Conservation (phyloP, 73 alveolate genomes). For the Paramecium caudatum region DNA sequence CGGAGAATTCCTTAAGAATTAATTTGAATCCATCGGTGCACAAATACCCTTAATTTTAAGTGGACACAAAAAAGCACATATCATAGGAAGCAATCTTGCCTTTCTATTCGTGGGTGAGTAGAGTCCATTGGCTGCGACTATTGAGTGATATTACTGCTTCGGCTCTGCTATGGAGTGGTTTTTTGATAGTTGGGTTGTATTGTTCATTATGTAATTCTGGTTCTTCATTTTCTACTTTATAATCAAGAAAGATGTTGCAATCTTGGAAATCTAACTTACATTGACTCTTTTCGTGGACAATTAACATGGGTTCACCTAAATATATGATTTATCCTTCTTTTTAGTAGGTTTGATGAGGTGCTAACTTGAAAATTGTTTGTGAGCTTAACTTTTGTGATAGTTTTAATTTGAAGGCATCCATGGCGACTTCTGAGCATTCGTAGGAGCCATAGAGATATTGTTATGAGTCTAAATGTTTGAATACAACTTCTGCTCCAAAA, state of each 20-base stretch:
- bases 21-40: background rate
- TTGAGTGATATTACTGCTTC: slow-evolving; percentile 7
- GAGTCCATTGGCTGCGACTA: slow-evolving; percentile 16
- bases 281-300: slow-evolving; percentile 49
- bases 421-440: slow-evolving; percentile 54
- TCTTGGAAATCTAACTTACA: slow-evolving; percentile 37
- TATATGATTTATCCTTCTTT: background rate
- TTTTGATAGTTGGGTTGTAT: background rate
- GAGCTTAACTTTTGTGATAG: background rate
- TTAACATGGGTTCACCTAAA: slow-evolving; percentile 9
- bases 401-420: slow-evolving; percentile 59
- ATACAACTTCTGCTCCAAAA: slow-evolving; percentile 64
- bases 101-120: slow-evolving; percentile 14
- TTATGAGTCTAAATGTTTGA: slow-evolving; percentile 25
- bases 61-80: background rate
- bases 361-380: background rate
- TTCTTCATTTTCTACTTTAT: background rate
- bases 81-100: slow-evolving; percentile 16
- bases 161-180: background rate
- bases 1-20: background rate
- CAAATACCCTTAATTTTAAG: background rate
- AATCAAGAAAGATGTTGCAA: slow-evolving; percentile 35
- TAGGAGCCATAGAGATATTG: slow-evolving; percentile 19
- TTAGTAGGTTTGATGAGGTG: slow-evolving; percentile 26
- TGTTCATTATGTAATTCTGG: background rate